Base-by-base conservation (phyloP, 2,329 filamentous ascomycete genomes). In the Aspergillus vadensis region DNA sequence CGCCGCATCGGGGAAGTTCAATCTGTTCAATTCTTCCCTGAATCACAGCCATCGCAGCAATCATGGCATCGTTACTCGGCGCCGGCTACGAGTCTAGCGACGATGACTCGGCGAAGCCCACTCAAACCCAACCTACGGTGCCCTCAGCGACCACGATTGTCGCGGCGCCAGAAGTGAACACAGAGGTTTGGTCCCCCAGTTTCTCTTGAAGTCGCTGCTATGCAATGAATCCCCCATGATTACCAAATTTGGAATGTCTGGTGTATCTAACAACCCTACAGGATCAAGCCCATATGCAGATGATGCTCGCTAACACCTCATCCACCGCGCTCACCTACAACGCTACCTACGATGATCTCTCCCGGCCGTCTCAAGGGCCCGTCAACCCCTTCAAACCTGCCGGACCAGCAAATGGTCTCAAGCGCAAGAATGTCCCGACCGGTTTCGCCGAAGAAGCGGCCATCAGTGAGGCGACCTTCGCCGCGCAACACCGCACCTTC, bases 391-490 rank as follows among this genome's bases (percentile, higher is more conserved):
- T 91, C 76, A 88, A 86, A 72, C 82, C 88, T 66, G 83, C 87
- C 27, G 76, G 82, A 17, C 74, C 77, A 14, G 72, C 67, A 19
- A 85, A 80, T 52, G 77, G 78, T 1, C 74, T 87, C 61, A 94
- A 93, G 77, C 87, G 91, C 62, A 94, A 93, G 72, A 94, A 92
- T 63, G 83, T 93, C 1, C 83, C 91, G 10, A 97, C 95, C 0
- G 95, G 95, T 10, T 89, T 86, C 69, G 95, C 95, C 2, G 86
- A 95, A 68, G 94, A 99, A 77, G 92, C 91, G 0, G 91, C 86
- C 67, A 87, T 99, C 65, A 96, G 91, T 75, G 95, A 98, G 71
- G 87, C 94, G 65, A 92, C 91, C 0, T 99, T 99, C 74, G 87
- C 91, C 67, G 86, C 86, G 70, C 92, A 95, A 65, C 93, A 97